phyloP scores from a whole-genome alignment of 106 monocot species.

The Dioscorea dumetorum region DNA sequence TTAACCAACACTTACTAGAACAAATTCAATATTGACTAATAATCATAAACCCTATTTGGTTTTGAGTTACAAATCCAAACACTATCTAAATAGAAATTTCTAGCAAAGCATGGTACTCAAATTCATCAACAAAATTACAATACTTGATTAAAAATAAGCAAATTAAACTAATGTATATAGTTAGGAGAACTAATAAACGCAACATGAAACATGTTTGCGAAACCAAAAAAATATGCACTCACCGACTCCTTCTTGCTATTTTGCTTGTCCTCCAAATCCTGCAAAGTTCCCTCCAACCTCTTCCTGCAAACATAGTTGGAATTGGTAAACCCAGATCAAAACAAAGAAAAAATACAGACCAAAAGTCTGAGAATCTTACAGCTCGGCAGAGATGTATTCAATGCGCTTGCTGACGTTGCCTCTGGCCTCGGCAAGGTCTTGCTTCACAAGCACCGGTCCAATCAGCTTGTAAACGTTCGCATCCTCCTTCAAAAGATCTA shows the following conservation, averaged over 20 bases:
- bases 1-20: too few relatives aligned
- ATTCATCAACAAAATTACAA: too few relatives aligned
- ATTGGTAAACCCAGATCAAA: neutral
- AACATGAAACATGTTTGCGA: too few relatives aligned
- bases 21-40: too few relatives aligned
- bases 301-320: conserved; percentile 31
- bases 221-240: too few relatives aligned
- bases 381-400: conserved; percentile 83
- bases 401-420: conserved; percentile 88
- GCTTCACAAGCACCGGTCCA: conserved; percentile 90
- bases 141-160: too few relatives aligned
- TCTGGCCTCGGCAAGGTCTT: conserved; percentile 90
- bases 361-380: conserved; percentile 21
- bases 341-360: neutral
- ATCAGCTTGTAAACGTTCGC: conserved; percentile 93
- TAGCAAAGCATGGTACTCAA: too few relatives aligned
- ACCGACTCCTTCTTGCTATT: conserved; percentile 52
- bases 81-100: too few relatives aligned
- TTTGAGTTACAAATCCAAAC: too few relatives aligned
- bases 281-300: conserved; percentile 62
- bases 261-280: conserved; percentile 80
- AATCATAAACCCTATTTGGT: too few relatives aligned
- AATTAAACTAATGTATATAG: too few relatives aligned
- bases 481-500: conserved; percentile 64
- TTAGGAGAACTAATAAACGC: too few relatives aligned